phyloP scores from a whole-genome alignment of 164 flowering plant species.

The Malania oleifera region DNA sequence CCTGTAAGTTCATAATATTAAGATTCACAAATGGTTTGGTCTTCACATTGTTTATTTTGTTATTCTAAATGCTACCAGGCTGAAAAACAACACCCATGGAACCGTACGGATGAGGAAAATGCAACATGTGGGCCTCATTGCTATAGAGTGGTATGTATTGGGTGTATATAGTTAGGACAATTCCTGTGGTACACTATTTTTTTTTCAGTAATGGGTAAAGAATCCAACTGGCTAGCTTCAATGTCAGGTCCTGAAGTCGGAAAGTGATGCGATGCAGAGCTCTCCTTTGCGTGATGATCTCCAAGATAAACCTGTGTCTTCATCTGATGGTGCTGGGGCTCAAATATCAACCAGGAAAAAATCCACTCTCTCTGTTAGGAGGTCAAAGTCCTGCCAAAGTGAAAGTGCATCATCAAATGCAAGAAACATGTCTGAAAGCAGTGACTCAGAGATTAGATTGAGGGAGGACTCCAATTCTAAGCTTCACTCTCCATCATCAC shows the following conservation, averaged over 20 bases:
- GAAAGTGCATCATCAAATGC: constrained; percentile 86
- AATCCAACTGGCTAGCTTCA: neutral
- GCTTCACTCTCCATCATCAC: constrained; percentile 34
- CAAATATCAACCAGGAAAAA: constrained; percentile 39
- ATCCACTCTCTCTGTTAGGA: constrained; percentile 31
- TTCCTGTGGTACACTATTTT: neutral
- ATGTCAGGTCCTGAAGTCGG: constrained; percentile 53
- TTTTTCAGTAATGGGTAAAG: neutral
- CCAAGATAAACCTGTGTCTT: constrained; percentile 39
- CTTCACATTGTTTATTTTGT: constrained; percentile 2
- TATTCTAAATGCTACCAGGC: constrained; percentile 33
- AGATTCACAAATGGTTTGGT: neutral
- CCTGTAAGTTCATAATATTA: constrained; percentile 55
- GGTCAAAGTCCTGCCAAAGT: constrained; percentile 57
- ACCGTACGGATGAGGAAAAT: constrained; percentile 48
- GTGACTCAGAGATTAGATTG: constrained; percentile 66
- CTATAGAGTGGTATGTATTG: constrained; percentile 54
- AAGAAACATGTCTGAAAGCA: constrained; percentile 60
- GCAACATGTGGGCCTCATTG: constrained; percentile 73
- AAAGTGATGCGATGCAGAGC: constrained; percentile 27
- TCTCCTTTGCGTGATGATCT: constrained; percentile 29
- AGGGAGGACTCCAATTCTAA: constrained; percentile 29
- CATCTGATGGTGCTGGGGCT: constrained; percentile 42
- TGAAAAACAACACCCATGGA: constrained; percentile 77
- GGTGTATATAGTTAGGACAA: neutral